Base-by-base conservation (phyloP, 371 early-diverging fungal genomes). In the Spiromyces aspiralis region DNA sequence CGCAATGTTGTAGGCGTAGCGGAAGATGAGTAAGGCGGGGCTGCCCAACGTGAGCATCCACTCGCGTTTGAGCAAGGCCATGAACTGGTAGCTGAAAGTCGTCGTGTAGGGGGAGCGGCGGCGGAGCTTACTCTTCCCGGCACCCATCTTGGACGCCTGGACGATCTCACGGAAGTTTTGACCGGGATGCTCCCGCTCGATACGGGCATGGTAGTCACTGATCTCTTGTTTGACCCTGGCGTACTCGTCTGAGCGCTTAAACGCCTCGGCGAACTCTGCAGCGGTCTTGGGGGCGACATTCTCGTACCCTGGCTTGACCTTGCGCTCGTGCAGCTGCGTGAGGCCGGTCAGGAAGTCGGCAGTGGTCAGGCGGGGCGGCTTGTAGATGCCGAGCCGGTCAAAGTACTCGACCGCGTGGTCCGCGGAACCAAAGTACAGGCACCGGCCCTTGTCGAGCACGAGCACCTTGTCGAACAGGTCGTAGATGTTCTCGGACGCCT, bases 281-380 rank as follows among this genome's bases (percentile, higher is more conserved):
- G 84, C 81, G 50, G 79, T 79, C 23, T 64, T 59, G 22, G 77
- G 75, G 26, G 79, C 82, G 13, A 68, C 54, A 35, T 67, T 55
- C 43, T 72, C 72, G n/a, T 78, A 81, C 2, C 80, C 83, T 2
- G 72, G 64, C 25, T 67, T 59, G 22, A 76, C 53, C 35, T 67
- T 62, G 50, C 80, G 76, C 56, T 83, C 84, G 25, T 76, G 55
- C 41, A 55, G 49, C 52, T 55, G 57, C n/a, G 64, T 83, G 19
- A 80, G 50, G 23, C 85, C 83, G 20, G 86, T 80, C 52, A 89
- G 73, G 50, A 79, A 86, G 49, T 87, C 87, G 1, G 87, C 75
- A 0, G 76, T 77, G 4, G 82, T 84, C 61, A 83, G 82, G 53
- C 84, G 74, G 27, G 70, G 51, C 16, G 86, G 85, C 50, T 79